A percentile compares a stretch with the other conserved stretches of the same genome.
phyloP scores from a whole-genome alignment of 129 eudicot species.

The Glebionis coronaria region DNA sequence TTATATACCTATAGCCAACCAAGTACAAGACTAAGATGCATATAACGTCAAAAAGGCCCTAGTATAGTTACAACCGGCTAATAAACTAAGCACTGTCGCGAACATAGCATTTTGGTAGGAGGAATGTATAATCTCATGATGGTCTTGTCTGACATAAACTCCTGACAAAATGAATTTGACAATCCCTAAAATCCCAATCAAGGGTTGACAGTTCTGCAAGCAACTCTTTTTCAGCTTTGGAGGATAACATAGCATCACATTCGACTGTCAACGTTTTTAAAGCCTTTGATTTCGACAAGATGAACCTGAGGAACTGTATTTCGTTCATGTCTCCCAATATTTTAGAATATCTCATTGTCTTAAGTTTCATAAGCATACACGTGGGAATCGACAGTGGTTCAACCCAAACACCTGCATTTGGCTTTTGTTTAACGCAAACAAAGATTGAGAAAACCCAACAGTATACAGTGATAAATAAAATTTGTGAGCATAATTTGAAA shows the following conservation, averaged over 20 bases:
- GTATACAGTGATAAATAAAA: neutral
- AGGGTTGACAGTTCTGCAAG: neutral
- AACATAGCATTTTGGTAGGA: too few species aligned
- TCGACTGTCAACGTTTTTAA: neutral
- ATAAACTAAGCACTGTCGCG: too few species aligned
- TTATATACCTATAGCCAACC: too few species aligned
- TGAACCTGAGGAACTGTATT: conserved; percentile 2
- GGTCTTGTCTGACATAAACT: too few species aligned
- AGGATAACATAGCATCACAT: neutral
- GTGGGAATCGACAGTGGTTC: conserved; percentile 8
- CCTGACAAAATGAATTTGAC: neutral
- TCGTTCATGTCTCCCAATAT: neutral
- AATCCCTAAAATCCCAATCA: neutral
- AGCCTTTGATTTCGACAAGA: conserved; percentile 9
- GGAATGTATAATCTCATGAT: too few species aligned
- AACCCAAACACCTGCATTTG: too few species aligned
- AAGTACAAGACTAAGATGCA: too few species aligned
- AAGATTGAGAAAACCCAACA: neutral
- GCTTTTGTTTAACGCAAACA: neutral
- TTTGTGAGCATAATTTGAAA: neutral
- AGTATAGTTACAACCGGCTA: too few species aligned
- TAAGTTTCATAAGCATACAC: conserved; percentile 9
- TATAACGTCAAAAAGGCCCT: too few species aligned
- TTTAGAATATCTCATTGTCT: neutral
- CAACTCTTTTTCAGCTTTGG: neutral